Conservation (phyloP, 495 filamentous ascomycete genomes). For the Penicillium cataractarum region DNA sequence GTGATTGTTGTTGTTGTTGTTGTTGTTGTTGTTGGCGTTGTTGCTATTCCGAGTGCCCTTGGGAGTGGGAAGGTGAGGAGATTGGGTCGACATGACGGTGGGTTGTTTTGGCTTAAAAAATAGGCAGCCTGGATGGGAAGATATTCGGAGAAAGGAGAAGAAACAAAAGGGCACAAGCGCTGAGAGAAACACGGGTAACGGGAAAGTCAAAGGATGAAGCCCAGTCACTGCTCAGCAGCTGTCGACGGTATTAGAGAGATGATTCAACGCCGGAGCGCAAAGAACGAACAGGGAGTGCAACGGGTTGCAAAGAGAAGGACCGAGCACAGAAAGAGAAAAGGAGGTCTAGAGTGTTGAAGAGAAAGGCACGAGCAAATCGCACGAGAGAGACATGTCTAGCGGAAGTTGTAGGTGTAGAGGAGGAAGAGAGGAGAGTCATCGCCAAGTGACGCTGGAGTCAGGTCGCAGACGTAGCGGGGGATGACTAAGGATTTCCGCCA, state of each 20-base stretch:
- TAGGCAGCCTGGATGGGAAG: constrained; percentile 45
- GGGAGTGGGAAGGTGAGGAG: constrained; percentile 42
- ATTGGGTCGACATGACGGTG: constrained; percentile 49
- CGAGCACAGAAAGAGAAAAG: constrained; percentile 2
- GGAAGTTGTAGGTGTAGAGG: constrained; percentile 6
- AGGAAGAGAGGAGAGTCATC: constrained; percentile 9
- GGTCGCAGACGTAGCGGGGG: constrained; percentile 20
- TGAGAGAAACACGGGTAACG: constrained; percentile 11
- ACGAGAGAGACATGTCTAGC: constrained; percentile 12
- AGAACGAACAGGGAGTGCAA: constrained; percentile 6
- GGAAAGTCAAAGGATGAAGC: constrained; percentile 23
- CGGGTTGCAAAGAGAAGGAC: constrained; percentile 3
- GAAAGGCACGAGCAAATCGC: not conserved
- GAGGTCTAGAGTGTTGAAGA: constrained; percentile 1
- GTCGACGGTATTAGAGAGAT: constrained; percentile 29
- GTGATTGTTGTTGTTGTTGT: constrained; percentile 25
- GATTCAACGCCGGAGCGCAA: constrained; percentile 21
- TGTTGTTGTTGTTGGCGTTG: constrained; percentile 12
- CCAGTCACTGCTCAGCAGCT: constrained; percentile 46
- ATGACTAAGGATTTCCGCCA: constrained; percentile 32
- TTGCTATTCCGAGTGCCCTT: constrained; percentile 39
- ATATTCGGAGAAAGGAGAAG: constrained; percentile 24
- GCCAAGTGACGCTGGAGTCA: constrained; percentile 21
- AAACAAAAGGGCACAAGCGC: constrained; percentile 14
- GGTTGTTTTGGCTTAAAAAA: constrained; percentile 46